These are phyloP conservation scores for Fusarium kyushuense DNA, from an alignment of 2,329 filamentous ascomycete species.

Conservation along the genomic window DNA sequence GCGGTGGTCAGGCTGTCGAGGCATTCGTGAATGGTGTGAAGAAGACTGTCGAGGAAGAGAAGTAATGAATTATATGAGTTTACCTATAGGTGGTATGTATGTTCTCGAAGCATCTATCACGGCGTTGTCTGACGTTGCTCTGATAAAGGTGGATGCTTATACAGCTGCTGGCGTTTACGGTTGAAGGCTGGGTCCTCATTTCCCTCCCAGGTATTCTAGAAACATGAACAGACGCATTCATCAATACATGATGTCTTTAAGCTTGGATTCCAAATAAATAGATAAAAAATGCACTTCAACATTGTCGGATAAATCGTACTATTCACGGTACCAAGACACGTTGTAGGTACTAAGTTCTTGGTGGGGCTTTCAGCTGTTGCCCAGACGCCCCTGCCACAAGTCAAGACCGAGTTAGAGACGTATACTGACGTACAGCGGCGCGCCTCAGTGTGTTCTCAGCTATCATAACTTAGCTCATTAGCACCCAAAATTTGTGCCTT, in stretches of 20 bases:
- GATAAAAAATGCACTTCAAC: not conserved
- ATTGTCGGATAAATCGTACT: not conserved
- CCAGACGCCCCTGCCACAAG: constrained; percentile 4
- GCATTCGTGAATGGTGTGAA: constrained; percentile 92
- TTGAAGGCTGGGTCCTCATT: constrained; percentile 1
- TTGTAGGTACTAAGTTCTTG: not conserved
- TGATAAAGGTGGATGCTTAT: constrained; percentile 24
- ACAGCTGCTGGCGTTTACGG: constrained; percentile 15
- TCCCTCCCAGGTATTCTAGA: not conserved
- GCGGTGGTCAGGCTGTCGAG: constrained; percentile 88
- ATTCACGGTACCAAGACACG: not conserved
- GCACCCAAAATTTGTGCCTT: constrained; percentile 15
- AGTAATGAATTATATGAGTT: constrained; percentile 36
- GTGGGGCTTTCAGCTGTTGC: constrained; percentile 18
- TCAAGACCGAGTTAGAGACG: constrained; percentile 11
- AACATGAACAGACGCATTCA: not conserved
- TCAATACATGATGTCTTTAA: not conserved
- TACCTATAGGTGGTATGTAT: not conserved
- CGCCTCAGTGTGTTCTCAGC: constrained; percentile 31
- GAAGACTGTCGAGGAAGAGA: constrained; percentile 75
- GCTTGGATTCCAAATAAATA: not conserved
- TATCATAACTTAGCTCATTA: constrained; percentile 22
- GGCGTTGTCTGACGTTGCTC: constrained; percentile 15
- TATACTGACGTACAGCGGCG: constrained; percentile 43
- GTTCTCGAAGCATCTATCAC: not conserved